Percentiles rank a stretch among this genome's conserved stretches.
Conservation (phyloP, 23 red algal species). For the Porphyridium purpureum region DNA sequence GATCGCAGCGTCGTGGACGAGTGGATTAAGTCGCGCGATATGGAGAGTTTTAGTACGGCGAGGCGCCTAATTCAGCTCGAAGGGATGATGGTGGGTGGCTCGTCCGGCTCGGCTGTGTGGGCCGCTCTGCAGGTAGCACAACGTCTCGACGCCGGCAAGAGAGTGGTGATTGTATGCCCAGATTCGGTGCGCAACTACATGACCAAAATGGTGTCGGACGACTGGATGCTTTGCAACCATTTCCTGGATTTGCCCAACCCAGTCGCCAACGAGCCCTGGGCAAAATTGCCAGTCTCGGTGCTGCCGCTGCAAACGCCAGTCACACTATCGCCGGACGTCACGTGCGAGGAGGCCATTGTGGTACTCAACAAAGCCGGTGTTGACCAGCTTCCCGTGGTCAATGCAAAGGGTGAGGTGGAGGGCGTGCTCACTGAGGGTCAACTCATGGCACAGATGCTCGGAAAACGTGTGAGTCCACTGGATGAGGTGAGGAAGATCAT, state of each 20-base stretch:
- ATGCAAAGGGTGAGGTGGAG: slow-evolving; percentile 12
- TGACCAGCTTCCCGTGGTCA: slow-evolving; percentile 20
- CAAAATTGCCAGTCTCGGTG: slow-evolving; percentile 8
- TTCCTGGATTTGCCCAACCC: too few species aligned
- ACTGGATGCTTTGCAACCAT: too few species aligned
- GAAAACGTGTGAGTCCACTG: slow-evolving; percentile 3
- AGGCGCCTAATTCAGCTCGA: slow-evolving; percentile 6
- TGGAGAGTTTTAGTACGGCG: slow-evolving; percentile 13
- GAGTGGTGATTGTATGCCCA: too few species aligned
- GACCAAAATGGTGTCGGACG: too few species aligned
- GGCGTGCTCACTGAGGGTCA: slow-evolving; percentile 27
- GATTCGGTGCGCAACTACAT: too few species aligned
- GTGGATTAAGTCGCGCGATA: slow-evolving; percentile 19
- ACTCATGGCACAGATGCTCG: slow-evolving; percentile 11
- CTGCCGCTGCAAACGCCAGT: slow-evolving; percentile 16
- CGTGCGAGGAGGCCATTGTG: slow-evolving; percentile 16
- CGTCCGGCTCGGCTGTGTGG: slow-evolving; percentile 12
- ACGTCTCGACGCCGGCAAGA: background rate
- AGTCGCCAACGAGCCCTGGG: slow-evolving; percentile 15
- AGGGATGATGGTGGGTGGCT: slow-evolving; percentile 26
- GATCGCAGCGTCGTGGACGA: slow-evolving; percentile 19
- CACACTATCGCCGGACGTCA: slow-evolving; percentile 3
- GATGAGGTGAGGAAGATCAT: slow-evolving; percentile 15
- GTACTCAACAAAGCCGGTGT: slow-evolving; percentile 8
- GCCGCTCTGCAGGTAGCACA: slow-evolving; percentile 11